These are phyloP conservation scores for Saccharomyces hybrid DNA, from an alignment of 1,139 yeast genomes.

Conservation along the genomic window DNA sequence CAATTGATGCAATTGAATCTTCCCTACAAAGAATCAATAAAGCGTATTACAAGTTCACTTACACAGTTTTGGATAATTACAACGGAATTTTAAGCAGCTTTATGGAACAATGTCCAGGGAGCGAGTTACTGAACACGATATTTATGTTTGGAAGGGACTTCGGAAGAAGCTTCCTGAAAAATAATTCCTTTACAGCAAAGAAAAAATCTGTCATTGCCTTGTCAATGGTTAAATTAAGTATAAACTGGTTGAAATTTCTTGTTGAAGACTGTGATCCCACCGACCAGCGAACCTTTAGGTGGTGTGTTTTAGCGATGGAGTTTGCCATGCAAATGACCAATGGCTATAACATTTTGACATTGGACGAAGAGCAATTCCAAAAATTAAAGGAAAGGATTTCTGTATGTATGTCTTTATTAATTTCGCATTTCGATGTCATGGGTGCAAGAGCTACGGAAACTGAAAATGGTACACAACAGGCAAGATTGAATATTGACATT, in stretches of 20 bases:
- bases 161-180: slow-evolving; percentile 61
- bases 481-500: slow-evolving; percentile 22
- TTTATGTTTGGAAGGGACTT: slow-evolving; percentile 77
- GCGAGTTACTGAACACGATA: slow-evolving; percentile 66
- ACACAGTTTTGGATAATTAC: slow-evolving; percentile 57
- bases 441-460: slow-evolving; percentile 82
- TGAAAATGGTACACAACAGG: slow-evolving; percentile 40
- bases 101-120: slow-evolving; percentile 49
- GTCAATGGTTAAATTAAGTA: slow-evolving; percentile 64
- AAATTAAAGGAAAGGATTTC: slow-evolving; percentile 75
- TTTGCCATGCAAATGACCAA: slow-evolving; percentile 91
- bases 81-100: slow-evolving; percentile 43
- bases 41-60: slow-evolving; percentile 58
- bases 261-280: slow-evolving; percentile 92
- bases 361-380: slow-evolving; percentile 68
- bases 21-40: slow-evolving; percentile 61
- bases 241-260: slow-evolving; percentile 86
- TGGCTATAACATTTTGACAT: slow-evolving; percentile 76
- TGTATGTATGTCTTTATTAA: slow-evolving; percentile 82
- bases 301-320: slow-evolving; percentile 92
- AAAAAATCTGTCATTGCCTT: slow-evolving; percentile 62
- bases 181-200: slow-evolving; percentile 45
- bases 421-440: slow-evolving; percentile 94
- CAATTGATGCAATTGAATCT: slow-evolving; percentile 62
- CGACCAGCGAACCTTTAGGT: slow-evolving; percentile 78